phyloP scores from a whole-genome alignment of 2,329 filamentous ascomycete genomes.

The Periconia sp. region DNA sequence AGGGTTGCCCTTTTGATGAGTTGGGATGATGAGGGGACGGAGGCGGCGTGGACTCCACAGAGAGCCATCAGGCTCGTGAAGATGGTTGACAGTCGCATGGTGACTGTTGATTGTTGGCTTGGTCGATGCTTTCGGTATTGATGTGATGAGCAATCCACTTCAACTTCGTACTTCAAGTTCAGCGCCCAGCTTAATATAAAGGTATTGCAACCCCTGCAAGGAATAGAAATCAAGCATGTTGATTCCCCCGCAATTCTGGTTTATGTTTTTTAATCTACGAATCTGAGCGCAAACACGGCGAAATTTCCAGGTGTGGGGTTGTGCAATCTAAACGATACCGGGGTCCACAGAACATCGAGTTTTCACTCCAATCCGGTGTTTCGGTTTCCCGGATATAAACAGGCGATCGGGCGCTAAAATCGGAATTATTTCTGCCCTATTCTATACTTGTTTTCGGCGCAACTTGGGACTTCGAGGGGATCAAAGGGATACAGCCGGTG shows the following conservation, averaged over 20 bases:
- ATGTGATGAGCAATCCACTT: neutral
- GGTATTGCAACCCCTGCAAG: neutral
- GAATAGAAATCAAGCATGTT: neutral
- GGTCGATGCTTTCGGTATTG: neutral
- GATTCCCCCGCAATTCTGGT: neutral
- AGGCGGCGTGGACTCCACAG: neutral
- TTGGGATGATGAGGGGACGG: neutral
- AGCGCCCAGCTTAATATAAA: neutral
- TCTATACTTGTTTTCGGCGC: no score
- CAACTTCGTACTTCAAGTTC: neutral
- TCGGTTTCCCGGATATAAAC: no score
- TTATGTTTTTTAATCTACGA: neutral
- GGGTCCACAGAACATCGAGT: neutral
- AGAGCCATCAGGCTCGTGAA: neutral
- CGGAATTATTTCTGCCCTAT: no score
- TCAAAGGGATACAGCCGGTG: no score
- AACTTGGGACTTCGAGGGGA: no score
- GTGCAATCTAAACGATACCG: neutral
- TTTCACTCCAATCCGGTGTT: neutral
- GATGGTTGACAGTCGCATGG: neutral
- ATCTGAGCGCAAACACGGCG: neutral
- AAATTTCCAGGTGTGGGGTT: neutral
- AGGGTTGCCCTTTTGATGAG: slow-evolving; percentile 13
- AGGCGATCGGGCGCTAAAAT: no score
- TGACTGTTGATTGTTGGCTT: neutral